Percentiles rank a stretch among this genome's conserved stretches.
These are phyloP conservation scores for Plasmodium yoelii DNA, from an alignment of 169 alveolate genomes.

Conservation along the genomic window DNA sequence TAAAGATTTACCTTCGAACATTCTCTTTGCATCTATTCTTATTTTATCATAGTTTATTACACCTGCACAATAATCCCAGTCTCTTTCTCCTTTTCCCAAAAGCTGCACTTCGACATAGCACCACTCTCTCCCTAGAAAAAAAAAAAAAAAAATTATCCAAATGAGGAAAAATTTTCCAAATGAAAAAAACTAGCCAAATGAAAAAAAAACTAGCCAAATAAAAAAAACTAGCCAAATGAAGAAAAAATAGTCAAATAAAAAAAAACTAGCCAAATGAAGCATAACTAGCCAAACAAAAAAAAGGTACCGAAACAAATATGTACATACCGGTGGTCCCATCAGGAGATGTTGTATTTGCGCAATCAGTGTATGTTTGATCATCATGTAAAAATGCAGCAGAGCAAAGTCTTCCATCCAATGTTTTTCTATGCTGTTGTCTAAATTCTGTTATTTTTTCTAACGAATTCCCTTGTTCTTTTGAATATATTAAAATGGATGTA, in stretches of 20 bases:
- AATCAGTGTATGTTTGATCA: constrained; percentile 91
- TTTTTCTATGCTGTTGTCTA: constrained; percentile 88
- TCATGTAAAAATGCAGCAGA: constrained; percentile 92
- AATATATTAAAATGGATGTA: neutral
- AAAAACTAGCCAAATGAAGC: neutral
- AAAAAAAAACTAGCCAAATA: neutral
- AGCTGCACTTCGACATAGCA: constrained; percentile 93
- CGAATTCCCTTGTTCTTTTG: constrained; percentile 13
- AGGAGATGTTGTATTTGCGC: constrained; percentile 91
- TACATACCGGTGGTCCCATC: constrained; percentile 90
- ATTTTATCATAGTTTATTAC: constrained; percentile 84
- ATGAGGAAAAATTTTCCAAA: too few relatives aligned
- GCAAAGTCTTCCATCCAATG: constrained; percentile 92
- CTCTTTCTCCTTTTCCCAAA: constrained; percentile 87
- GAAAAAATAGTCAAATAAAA: neutral
- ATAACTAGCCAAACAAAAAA: neutral
- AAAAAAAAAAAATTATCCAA: neutral
- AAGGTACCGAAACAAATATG: neutral
- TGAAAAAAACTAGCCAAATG: neutral
- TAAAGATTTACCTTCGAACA: constrained; percentile 76
- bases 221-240: neutral
- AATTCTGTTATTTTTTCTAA: constrained; percentile 85
- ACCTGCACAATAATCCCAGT: constrained; percentile 90
- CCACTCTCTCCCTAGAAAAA: constrained; percentile 88
- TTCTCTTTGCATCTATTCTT: constrained; percentile 74